These are phyloP conservation scores for Afroboletus lepidellus DNA, from an alignment of 1,284 basidiomycete genomes.

Conservation along the genomic window DNA sequence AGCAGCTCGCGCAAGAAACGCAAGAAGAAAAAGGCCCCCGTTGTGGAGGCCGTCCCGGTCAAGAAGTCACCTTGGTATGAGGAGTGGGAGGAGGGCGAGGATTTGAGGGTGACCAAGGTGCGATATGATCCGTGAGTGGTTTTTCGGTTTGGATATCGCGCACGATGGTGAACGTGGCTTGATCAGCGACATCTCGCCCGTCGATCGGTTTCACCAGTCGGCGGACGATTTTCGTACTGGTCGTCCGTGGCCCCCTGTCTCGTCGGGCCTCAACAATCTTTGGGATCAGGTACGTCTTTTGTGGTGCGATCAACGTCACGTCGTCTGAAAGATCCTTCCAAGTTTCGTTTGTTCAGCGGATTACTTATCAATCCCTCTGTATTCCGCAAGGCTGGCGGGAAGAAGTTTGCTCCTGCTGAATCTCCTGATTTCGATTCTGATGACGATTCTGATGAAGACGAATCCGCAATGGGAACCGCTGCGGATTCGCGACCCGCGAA, in stretches of 20 bases:
- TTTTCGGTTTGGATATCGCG: neutral
- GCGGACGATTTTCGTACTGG: slow-evolving; percentile 54
- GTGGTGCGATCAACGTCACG: neutral
- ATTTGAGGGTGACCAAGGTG: slow-evolving; percentile 33
- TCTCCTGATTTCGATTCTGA: slow-evolving; percentile 30
- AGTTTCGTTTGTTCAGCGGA: slow-evolving; percentile 61
- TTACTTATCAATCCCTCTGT: slow-evolving; percentile 42
- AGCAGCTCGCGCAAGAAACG: slow-evolving; percentile 37
- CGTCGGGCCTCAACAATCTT: slow-evolving; percentile 43
- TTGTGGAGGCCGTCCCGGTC: slow-evolving; percentile 21
- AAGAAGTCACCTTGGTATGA: slow-evolving; percentile 57
- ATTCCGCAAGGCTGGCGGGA: slow-evolving; percentile 31
- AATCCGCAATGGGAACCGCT: slow-evolving; percentile 15
- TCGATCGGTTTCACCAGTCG: slow-evolving; percentile 57
- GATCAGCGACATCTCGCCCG: slow-evolving; percentile 40
- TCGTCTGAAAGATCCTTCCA: slow-evolving; percentile 3
- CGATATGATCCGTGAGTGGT: slow-evolving; percentile 45
- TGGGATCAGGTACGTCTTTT: slow-evolving; percentile 58
- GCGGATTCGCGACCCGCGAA: slow-evolving; percentile 20
- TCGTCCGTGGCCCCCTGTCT: slow-evolving; percentile 49
- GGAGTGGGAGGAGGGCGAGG: slow-evolving; percentile 60
- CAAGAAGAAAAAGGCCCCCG: slow-evolving; percentile 41
- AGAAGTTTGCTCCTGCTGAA: slow-evolving; percentile 24
- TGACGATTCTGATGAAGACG: slow-evolving; percentile 27
- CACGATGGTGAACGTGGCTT: neutral